Evolutionary conservation across 2,329 filamentous ascomycete genomes (phyloP).

Genomic region (Talaromyces rugulosus): DNA sequence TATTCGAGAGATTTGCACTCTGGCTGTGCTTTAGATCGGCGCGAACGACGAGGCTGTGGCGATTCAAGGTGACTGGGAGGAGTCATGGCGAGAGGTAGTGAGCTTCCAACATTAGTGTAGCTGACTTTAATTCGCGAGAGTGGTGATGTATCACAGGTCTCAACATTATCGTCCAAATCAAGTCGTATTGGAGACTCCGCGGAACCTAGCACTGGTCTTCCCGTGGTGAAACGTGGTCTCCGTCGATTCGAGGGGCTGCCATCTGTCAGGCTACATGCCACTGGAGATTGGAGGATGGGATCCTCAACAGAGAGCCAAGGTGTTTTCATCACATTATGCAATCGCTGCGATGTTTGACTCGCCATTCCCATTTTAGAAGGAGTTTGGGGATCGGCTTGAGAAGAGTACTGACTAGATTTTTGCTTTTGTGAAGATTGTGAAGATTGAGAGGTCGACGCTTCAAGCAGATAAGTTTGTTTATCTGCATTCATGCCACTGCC

Average conservation of each 20-base stretch:
- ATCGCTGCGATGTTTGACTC: not conserved
- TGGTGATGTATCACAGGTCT: not conserved
- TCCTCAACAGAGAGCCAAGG: conserved; percentile 6
- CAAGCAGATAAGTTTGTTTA: conserved; percentile 27
- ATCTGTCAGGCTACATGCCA: conserved; percentile 4
- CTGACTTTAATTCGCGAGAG: conserved; percentile 19
- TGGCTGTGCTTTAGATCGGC: not conserved
- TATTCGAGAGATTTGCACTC: not conserved
- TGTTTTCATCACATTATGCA: conserved; percentile 2
- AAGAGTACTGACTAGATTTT: conserved; percentile 6
- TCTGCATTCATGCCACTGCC: conserved; percentile 24
- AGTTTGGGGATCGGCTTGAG: not conserved
- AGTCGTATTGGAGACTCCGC: not conserved
- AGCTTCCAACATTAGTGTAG: conserved; percentile 20
- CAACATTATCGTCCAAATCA: conserved; percentile 5
- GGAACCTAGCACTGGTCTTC: conserved; percentile 2
- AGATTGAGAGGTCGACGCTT: conserved; percentile 18
- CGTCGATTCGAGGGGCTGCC: not conserved
- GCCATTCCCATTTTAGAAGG: not conserved
- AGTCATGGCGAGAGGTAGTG: not conserved
- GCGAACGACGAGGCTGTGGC: not conserved
- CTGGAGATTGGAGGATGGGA: conserved; percentile 7
- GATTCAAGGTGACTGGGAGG: not conserved
- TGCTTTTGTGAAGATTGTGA: conserved; percentile 1
- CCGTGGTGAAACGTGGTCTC: not conserved